These are phyloP conservation scores for Bretschneidera sinensis DNA, from an alignment of 345 rosid species.

Conservation along the genomic window DNA sequence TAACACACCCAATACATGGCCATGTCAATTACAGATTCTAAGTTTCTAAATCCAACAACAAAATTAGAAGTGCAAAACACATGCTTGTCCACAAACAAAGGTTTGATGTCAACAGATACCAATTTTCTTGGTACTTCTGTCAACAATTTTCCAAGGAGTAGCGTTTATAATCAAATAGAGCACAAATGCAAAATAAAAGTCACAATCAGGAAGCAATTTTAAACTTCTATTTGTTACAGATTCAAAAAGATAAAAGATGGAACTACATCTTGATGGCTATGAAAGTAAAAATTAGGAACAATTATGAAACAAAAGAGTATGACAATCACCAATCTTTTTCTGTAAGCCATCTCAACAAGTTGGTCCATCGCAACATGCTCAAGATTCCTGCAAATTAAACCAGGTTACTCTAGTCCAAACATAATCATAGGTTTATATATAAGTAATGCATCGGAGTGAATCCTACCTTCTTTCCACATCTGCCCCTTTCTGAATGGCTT, in stretches of 20 bases:
- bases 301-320: neutral
- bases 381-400: conserved; percentile 50
- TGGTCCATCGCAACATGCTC: conserved; percentile 83
- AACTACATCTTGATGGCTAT: neutral
- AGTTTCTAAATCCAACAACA: too few species aligned
- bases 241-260: neutral
- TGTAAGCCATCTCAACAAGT: conserved; percentile 80
- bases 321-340: conserved; percentile 63
- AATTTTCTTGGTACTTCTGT: too few species aligned
- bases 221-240: neutral
- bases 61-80: too few species aligned
- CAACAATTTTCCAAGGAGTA: too few species aligned
- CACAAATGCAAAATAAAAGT: neutral
- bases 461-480: conserved; percentile 62
- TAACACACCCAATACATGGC: too few species aligned
- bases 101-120: too few species aligned
- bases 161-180: neutral
- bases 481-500: conserved; percentile 42
- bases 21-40: too few species aligned
- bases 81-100: too few species aligned
- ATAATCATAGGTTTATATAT: conserved; percentile 8
- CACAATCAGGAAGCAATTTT: neutral
- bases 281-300: neutral
- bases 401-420: conserved; percentile 17
- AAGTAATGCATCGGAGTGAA: conserved; percentile 12